A percentile compares a stretch with the other conserved stretches of the same genome.
Evolutionary conservation across 768 basidiomycete genomes (phyloP).

Genomic region (Favolaschia claudopus): DNA sequence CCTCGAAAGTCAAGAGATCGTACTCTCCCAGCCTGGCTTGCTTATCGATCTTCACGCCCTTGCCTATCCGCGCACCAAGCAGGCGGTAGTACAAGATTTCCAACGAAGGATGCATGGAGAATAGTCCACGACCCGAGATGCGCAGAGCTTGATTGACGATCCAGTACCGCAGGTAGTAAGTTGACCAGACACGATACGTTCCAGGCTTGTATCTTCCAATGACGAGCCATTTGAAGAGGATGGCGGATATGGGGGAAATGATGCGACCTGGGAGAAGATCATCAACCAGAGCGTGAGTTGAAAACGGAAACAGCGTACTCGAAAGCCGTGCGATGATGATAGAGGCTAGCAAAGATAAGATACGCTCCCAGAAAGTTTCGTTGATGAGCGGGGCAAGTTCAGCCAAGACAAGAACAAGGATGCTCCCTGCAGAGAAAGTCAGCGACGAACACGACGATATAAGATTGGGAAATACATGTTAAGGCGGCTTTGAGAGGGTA

Average conservation of each 20-base stretch:
- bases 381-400: slow-evolving; percentile 38
- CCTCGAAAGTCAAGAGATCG: slow-evolving; percentile 51
- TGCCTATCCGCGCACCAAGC: slow-evolving; percentile 53
- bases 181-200: slow-evolving; percentile 42
- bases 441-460: background rate
- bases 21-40: slow-evolving; percentile 50
- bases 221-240: slow-evolving; percentile 55
- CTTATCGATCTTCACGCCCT: slow-evolving; percentile 47
- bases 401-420: slow-evolving; percentile 48
- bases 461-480: slow-evolving; percentile 39
- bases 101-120: slow-evolving; percentile 45
- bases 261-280: slow-evolving; percentile 33
- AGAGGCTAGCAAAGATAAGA: slow-evolving; percentile 42
- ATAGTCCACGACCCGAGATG: slow-evolving; percentile 51
- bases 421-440: slow-evolving; percentile 40
- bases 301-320: background rate
- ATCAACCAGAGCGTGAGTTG: background rate
- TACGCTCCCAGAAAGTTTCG: slow-evolving; percentile 42
- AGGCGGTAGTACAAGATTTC: slow-evolving; percentile 52
- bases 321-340: slow-evolving; percentile 44
- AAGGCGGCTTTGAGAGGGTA: slow-evolving; percentile 53
- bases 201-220: slow-evolving; percentile 52
- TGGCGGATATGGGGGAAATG: slow-evolving; percentile 47
- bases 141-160: slow-evolving; percentile 14
- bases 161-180: slow-evolving; percentile 27